These are phyloP conservation scores for Babesia caballi DNA, from an alignment of 169 alveolate genomes.

Conservation along the genomic window DNA sequence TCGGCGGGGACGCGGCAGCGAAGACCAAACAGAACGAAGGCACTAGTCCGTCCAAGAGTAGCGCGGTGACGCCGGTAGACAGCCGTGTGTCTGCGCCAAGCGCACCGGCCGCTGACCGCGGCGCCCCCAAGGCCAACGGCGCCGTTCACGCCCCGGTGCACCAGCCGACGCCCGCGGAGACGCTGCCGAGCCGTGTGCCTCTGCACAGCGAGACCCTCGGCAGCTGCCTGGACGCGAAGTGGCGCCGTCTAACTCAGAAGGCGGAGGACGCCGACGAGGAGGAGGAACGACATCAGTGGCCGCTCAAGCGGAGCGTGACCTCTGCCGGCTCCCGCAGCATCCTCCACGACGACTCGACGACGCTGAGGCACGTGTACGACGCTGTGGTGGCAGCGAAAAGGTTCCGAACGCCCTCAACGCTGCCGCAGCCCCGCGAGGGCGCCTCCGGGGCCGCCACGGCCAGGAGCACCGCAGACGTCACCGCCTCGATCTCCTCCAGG, in stretches of 20 bases:
- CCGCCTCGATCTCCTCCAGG: no score
- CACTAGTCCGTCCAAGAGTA: not conserved
- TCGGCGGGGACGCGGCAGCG: not conserved
- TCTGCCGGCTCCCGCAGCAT: not conserved
- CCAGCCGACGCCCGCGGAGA: not conserved
- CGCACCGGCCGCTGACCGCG: no score
- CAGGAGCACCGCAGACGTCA: not conserved
- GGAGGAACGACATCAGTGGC: not conserved
- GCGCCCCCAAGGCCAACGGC: not conserved
- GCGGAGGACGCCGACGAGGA: not conserved
- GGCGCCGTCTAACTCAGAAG: slow-evolving; percentile 17
- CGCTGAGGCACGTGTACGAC: not conserved
- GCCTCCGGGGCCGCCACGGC: not conserved
- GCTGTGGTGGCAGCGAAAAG: not conserved
- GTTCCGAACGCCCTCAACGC: not conserved
- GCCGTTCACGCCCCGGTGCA: not conserved
- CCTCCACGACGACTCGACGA: not conserved
- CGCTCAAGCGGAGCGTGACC: not conserved
- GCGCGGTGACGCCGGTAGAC: not conserved
- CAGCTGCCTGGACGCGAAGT: slow-evolving; percentile 15
- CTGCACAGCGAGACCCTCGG: not conserved
- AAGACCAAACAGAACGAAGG: not conserved
- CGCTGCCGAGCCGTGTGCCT: not conserved
- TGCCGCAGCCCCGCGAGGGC: not conserved
- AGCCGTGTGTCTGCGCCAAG: no score